These are phyloP conservation scores for Pisolithus thermaeus DNA, from an alignment of 1,284 basidiomycete genomes.

Conservation along the genomic window DNA sequence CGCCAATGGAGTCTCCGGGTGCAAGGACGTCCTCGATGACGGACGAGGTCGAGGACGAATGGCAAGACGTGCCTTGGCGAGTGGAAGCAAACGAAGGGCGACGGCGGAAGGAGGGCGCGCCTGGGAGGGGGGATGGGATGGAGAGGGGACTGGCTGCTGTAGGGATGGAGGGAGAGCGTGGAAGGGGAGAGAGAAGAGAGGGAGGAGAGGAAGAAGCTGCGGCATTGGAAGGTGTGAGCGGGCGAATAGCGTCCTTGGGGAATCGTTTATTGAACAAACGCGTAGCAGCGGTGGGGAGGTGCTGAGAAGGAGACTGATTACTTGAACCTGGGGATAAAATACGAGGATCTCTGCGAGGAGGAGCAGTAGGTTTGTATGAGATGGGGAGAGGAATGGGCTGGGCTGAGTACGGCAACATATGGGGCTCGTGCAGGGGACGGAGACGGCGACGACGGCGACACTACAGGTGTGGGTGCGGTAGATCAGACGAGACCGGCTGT, in stretches of 20 bases:
- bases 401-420: constrained; percentile 68
- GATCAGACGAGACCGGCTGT: constrained; percentile 55
- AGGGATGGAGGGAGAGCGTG: constrained; percentile 25
- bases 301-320: constrained; percentile 38
- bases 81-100: constrained; percentile 17
- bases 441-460: constrained; percentile 17
- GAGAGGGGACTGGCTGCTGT: constrained; percentile 22
- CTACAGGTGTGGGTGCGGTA: constrained; percentile 3
- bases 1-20: constrained; percentile 65
- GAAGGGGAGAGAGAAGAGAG: constrained; percentile 22
- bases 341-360: constrained; percentile 24
- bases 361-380: constrained; percentile 31
- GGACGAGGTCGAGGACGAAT: constrained; percentile 40
- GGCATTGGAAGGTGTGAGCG: constrained; percentile 10
- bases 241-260: constrained; percentile 30
- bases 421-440: constrained; percentile 22
- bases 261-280: constrained; percentile 33
- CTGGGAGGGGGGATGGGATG: constrained; percentile 23
- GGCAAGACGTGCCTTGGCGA: constrained; percentile 15
- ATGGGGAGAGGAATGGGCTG: constrained; percentile 44
- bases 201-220: constrained; percentile 26
- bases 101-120: constrained; percentile 27
- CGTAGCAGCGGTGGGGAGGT: constrained; percentile 23
- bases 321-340: constrained; percentile 34
- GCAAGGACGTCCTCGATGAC: constrained; percentile 59